These are phyloP conservation scores for Cutaneotrichosporon sp. DNA, from an alignment of 1,284 basidiomycete species.

Conservation along the genomic window DNA sequence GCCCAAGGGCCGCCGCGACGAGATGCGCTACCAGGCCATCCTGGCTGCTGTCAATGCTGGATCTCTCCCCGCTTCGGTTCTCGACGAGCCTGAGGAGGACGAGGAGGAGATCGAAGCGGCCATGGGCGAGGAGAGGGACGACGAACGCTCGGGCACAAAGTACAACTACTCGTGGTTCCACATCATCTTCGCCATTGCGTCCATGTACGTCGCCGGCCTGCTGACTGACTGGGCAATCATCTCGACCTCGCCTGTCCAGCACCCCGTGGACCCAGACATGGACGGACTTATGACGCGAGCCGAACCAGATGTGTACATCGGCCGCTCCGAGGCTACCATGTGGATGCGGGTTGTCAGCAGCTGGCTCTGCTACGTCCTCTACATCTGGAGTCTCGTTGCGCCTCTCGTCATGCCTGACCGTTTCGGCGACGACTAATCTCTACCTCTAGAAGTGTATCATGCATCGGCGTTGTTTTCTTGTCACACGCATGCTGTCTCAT, in stretches of 20 bases:
- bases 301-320: conserved; percentile 77
- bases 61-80: conserved; percentile 87
- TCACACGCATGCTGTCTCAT: too few relatives aligned
- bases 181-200: conserved; percentile 88
- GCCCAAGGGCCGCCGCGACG: conserved; percentile 71
- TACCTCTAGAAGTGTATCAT: conserved; percentile 12
- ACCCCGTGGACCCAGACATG: conserved; percentile 26
- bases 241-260: conserved; percentile 36
- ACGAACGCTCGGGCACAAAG: conserved; percentile 91
- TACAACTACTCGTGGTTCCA: conserved; percentile 99
- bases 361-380: conserved; percentile 87
- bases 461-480: conserved; percentile 1
- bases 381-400: conserved; percentile 83
- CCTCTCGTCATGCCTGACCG: conserved; percentile 78
- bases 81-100: conserved; percentile 70
- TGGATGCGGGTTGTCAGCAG: conserved; percentile 97
- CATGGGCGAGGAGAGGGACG: conserved; percentile 72
- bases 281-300: conserved; percentile 10
- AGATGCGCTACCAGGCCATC: conserved; percentile 88
- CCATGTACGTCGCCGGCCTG: conserved; percentile 99
- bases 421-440: conserved; percentile 39
- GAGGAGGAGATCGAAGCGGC: conserved; percentile 67
- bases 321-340: conserved; percentile 93
- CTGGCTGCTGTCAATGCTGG: conserved; percentile 94
- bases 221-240: conserved; percentile 84